Base-by-base conservation (phyloP, 2,329 filamentous ascomycete genomes). In the Xylariaceae sp. region DNA sequence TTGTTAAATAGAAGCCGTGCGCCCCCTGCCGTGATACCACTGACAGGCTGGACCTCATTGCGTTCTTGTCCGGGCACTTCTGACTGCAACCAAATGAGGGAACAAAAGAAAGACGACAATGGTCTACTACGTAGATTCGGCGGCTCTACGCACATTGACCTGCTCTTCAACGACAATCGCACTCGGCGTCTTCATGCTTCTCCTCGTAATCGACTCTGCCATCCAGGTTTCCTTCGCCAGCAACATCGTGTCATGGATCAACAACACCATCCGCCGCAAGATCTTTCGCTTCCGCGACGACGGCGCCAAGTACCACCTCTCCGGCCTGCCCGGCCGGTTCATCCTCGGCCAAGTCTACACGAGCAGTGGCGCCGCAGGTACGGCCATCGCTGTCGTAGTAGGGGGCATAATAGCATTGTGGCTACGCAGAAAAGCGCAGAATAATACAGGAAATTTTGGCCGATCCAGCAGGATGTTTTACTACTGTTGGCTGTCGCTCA, bases 281-380 rank as follows among this genome's bases (percentile, higher is more conserved):
- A 15, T 37, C 48, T 73, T 71, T 51, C 57, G 55, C 4, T 65
- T 75, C 61, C 56, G 56, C 10, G 61, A 63, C 44, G 50, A 62
- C 37, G 67, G 64, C 34, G 55, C 63, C 0, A 66, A 64, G 18
- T 67, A 72, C 56, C 53, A 56, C 2, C 61, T 77, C 9, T 55
- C 64, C 8, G 73, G 73, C 50, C 58, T 67, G 2, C 74, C 75
- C 1, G 55, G 59, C 2, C 44, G 70, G 47, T 58, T 76, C 11
- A 65, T 79, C 58, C 68, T 74, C 49, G 67, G 77, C 60, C 74
- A 76, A 50, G 76, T 76, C 11, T 71, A 78, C 59, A 76, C 76
- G 30, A 73, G 72, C 55, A 76, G 78, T 45, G 73, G 71, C 34
- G 77, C 78, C 1, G 72, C 72, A 7, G 74, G 73, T 4, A 75